Evolutionary conservation across 2,329 filamentous ascomycete genomes (phyloP), one percentile per base, ranked within the genome.

Genomic region (Pseudogymnoascus sp.): DNA sequence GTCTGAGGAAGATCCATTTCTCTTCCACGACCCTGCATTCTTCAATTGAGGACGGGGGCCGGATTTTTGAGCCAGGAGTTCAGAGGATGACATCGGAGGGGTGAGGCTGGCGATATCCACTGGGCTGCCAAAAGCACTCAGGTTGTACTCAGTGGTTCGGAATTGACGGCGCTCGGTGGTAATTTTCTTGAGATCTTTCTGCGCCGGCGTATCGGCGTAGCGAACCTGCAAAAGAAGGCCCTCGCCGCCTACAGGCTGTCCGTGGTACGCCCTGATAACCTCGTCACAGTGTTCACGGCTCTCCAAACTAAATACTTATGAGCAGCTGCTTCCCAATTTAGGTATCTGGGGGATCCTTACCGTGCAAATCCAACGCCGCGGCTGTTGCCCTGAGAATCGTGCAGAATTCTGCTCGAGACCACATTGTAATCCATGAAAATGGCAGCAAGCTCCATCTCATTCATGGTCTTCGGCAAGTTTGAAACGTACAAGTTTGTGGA

Each of bases 401-500:
- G 91, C 67, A 97, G 89, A 70, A 99, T 96, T 78, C 96, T 93
- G 81, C 91, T 93, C 1, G 93, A 97, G 73, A 95, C 84, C 67
- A 97, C 93, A 71, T 87, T 87, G 77, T 88, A 91, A 63, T 88
- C 88, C 64, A 83, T 81, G 78, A 90, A 96, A 74, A 91, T 92
- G 67, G 84, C 86, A 72, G 86, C 88, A 69, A 91, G 83, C 76
- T 91, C 89, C 86, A 91, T 87, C 80, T 99, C 96, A 61, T 90
- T 96, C 82, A 96, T 86, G 67, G 87, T 86, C 77, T 93, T 93
- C 37, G 95, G 95, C 50, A 99, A 84, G 76, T 97, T 99, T 29
- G 96, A 99, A 67, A 97, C 93, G 76, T 99, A 99, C 67, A 99
- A 84, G 74, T 99, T 99, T 68, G 95, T 97, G 56, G 96, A 97